Conservation (phyloP, 768 basidiomycete species). For the Psilocybe azurescens region DNA sequence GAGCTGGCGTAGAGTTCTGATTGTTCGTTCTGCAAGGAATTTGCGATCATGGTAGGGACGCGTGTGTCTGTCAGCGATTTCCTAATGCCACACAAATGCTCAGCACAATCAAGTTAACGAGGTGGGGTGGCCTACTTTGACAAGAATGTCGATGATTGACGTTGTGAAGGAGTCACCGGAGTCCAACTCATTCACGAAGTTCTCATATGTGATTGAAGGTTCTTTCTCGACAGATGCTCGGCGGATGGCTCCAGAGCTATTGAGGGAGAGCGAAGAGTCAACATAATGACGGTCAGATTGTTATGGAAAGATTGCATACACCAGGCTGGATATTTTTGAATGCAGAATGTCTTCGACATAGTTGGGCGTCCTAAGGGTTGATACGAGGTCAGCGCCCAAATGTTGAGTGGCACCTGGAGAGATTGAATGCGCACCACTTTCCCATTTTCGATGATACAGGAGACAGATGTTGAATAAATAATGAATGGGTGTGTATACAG, state of each 20-base stretch:
- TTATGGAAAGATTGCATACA: constrained; percentile 53
- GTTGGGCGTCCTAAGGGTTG: constrained; percentile 62
- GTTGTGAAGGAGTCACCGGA: constrained; percentile 83
- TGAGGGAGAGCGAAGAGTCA: constrained; percentile 2
- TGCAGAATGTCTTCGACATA: constrained; percentile 76
- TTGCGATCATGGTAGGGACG: constrained; percentile 62
- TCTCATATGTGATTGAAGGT: constrained; percentile 71
- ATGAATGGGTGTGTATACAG: constrained; percentile 8
- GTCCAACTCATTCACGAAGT: constrained; percentile 79
- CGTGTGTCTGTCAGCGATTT: constrained; percentile 74
- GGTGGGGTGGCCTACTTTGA: constrained; percentile 58
- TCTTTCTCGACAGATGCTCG: constrained; percentile 73
- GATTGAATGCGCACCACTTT: constrained; percentile 58
- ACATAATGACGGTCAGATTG: not conserved
- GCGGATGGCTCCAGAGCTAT: constrained; percentile 74
- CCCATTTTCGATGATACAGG: constrained; percentile 55
- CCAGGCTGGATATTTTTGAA: constrained; percentile 76
- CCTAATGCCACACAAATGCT: constrained; percentile 44
- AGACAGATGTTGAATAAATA: constrained; percentile 29
- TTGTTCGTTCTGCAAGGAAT: constrained; percentile 72
- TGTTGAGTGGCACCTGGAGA: not conserved
- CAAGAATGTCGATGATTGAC: constrained; percentile 74
- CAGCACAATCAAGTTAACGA: not conserved
- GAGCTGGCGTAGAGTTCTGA: constrained; percentile 62
- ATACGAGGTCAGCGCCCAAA: constrained; percentile 2